Evolutionary conservation across 1,284 basidiomycete species (phyloP).

Genomic region (Cutaneotrichosporon sp.): DNA sequence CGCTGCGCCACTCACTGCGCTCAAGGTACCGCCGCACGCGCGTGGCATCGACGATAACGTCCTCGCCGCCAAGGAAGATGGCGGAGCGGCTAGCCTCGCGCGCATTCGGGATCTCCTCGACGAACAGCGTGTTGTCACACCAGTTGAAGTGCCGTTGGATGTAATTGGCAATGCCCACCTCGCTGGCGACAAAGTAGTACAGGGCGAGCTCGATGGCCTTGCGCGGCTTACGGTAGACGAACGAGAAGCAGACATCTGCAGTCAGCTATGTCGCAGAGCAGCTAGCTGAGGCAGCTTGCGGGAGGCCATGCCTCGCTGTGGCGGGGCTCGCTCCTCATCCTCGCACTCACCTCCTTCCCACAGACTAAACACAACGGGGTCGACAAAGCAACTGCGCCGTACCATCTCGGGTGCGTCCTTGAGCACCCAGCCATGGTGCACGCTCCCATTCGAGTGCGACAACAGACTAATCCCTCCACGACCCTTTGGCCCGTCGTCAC

Average conservation of each 20-base stretch:
- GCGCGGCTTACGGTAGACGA: conserved; percentile 66
- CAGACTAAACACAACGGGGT: conserved; percentile 75
- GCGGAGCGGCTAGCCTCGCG: conserved; percentile 57
- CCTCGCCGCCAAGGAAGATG: conserved; percentile 75
- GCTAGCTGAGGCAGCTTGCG: neutral
- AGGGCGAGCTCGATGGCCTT: conserved; percentile 74
- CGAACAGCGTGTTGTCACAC: conserved; percentile 84
- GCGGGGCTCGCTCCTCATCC: neutral
- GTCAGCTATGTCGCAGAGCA: conserved; percentile 4
- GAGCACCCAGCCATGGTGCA: conserved; percentile 59
- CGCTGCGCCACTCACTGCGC: conserved; percentile 37
- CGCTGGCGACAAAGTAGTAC: conserved; percentile 79
- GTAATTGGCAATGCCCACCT: conserved; percentile 80
- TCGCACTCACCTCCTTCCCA: conserved; percentile 74
- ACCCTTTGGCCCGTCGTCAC: conserved; percentile 28
- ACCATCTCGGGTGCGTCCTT: conserved; percentile 71
- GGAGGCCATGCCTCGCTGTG: too few species aligned
- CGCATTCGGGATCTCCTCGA: conserved; percentile 79
- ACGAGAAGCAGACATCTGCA: conserved; percentile 81
- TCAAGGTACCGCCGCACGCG: conserved; percentile 70
- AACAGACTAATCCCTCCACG: conserved; percentile 67
- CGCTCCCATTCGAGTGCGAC: conserved; percentile 73
- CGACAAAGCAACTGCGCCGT: conserved; percentile 76
- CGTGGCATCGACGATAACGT: conserved; percentile 74
- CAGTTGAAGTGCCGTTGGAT: conserved; percentile 68